Evolutionary conservation across 441 rosid genomes (phyloP).

Genomic region (Erodium trifolium): DNA sequence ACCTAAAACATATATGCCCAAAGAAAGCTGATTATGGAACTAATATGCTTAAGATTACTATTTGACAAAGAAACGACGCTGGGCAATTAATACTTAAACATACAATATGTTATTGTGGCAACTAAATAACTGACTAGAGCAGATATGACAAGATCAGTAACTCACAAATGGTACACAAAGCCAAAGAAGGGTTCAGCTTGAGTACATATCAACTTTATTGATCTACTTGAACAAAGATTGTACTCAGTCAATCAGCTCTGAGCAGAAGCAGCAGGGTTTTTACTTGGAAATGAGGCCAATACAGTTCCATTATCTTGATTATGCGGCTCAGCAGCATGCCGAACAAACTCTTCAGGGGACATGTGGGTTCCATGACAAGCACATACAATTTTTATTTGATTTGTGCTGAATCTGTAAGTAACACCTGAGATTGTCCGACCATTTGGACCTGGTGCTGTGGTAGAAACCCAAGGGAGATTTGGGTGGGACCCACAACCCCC

Average conservation of each 20-base stretch:
- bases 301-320: slow-evolving; percentile 41
- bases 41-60: slow-evolving; percentile 17
- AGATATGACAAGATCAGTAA: background rate
- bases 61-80: slow-evolving; percentile 13
- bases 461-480: slow-evolving; percentile 90
- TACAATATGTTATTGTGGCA: slow-evolving; percentile 19
- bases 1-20: too few species aligned
- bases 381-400: slow-evolving; percentile 74
- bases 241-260: slow-evolving; percentile 44
- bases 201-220: too few species aligned
- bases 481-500: slow-evolving; percentile 86
- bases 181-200: background rate
- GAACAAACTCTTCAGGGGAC: slow-evolving; percentile 84
- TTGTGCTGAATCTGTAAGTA: slow-evolving; percentile 57
- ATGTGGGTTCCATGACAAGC: slow-evolving; percentile 85
- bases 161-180: slow-evolving; percentile 11
- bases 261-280: slow-evolving; percentile 69
- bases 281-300: slow-evolving; percentile 34
- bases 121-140: background rate
- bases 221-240: too few species aligned
- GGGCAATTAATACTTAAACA: slow-evolving; percentile 19
- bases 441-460: slow-evolving; percentile 72
- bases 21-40: background rate
- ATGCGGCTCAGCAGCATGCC: slow-evolving; percentile 70
- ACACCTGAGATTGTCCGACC: slow-evolving; percentile 88